Conservation (phyloP, 129 eudicot species). For the Lactuca saligna region DNA sequence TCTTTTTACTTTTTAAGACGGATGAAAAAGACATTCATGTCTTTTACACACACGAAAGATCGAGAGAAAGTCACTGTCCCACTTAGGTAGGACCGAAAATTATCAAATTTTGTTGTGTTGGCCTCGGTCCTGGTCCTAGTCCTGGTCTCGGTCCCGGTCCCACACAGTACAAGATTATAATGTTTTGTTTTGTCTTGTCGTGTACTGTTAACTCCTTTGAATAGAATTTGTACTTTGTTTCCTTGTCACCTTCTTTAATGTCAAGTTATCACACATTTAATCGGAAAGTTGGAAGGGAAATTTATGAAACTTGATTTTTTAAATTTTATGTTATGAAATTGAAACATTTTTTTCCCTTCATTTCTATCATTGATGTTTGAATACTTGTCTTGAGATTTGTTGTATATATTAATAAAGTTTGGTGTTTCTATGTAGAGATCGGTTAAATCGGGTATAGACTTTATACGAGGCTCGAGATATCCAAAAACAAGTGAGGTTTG, state of each 20-base stretch:
- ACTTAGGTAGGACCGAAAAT: not conserved
- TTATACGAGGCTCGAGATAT: conserved; percentile 24
- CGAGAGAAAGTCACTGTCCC: no score
- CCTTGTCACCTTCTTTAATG: no score
- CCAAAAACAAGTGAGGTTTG: conserved; percentile 57
- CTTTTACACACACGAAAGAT: no score
- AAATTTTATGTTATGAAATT: not conserved
- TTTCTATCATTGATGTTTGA: not conserved
- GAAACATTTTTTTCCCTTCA: not conserved
- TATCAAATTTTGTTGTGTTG: no score
- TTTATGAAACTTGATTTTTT: conserved; percentile 5
- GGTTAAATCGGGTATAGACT: conserved; percentile 30
- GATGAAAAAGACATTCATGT: not conserved
- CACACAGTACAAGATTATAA: no score
- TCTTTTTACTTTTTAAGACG: not conserved
- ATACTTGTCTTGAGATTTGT: not conserved
- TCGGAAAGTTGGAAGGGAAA: conserved; percentile 3
- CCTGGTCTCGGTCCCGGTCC: no score
- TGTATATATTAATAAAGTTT: conserved; percentile 4
- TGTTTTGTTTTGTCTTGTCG: no score
- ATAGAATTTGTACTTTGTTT: no score
- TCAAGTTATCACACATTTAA: no score
- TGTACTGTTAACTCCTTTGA: no score
- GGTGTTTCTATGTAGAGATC: conserved; percentile 37
- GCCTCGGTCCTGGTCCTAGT: no score